A percentile compares a stretch with the other conserved stretches of the same genome.
Evolutionary conservation across 306 rosid species (phyloP).

Genomic region (Rosa multiflora): DNA sequence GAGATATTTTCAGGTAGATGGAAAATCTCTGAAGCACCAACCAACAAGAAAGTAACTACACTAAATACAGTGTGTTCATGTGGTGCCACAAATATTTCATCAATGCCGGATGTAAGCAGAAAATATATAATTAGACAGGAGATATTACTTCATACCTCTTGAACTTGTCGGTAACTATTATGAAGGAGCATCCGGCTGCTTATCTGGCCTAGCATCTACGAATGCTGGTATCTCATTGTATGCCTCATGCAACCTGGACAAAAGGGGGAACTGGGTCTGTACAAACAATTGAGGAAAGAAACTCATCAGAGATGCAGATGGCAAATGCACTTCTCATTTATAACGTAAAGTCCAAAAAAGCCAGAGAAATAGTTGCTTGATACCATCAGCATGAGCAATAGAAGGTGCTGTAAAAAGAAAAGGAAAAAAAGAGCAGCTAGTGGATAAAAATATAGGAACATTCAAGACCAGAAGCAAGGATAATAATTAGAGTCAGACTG

Average conservation of each 20-base stretch:
- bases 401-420: no score
- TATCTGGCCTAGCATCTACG: conserved; percentile 61
- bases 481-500: background rate
- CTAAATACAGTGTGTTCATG: background rate
- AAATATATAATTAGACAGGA: background rate
- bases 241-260: conserved; percentile 57
- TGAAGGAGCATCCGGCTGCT: conserved; percentile 65
- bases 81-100: background rate
- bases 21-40: background rate
- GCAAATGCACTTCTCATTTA: background rate
- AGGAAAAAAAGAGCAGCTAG: background rate
- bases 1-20: background rate
- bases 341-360: background rate
- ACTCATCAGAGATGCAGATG: conserved; percentile 13
- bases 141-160: conserved; percentile 9
- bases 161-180: conserved; percentile 24
- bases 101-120: background rate
- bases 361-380: background rate
- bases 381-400: background rate
- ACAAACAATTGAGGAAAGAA: conserved; percentile 20
- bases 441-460: background rate
- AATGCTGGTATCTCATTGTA: conserved; percentile 58
- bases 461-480: background rate
- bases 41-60: background rate
- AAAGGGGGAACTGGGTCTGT: conserved; percentile 64